Percentiles rank a stretch among this genome's conserved stretches.
Evolutionary conservation across 306 rosid genomes (phyloP).

Genomic region (Begonia fuchsioides): DNA sequence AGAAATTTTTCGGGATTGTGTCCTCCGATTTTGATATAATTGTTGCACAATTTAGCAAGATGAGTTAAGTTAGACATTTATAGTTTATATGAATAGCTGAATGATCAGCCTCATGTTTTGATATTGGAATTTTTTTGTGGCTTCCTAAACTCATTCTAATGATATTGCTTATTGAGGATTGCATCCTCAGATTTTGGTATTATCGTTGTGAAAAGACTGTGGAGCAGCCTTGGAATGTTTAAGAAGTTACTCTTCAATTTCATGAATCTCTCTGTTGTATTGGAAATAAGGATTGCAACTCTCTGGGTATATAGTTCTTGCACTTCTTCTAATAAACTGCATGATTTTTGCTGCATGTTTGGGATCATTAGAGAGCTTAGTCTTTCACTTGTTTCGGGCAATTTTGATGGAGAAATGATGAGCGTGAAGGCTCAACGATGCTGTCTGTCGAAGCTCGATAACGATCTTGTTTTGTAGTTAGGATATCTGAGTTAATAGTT

Average conservation of each 20-base stretch:
- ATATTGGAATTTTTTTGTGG: not conserved
- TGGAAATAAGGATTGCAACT: conserved; percentile 1
- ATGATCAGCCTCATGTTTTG: conserved; percentile 1
- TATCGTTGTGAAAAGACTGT: not conserved
- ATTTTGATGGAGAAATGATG: too few relatives aligned
- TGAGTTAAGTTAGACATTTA: conserved; percentile 1
- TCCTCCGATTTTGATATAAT: conserved; percentile 7
- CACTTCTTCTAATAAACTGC: too few relatives aligned
- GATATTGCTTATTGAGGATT: conserved; percentile 7
- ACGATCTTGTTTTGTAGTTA: too few relatives aligned
- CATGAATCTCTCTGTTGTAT: too few relatives aligned
- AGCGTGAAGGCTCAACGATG: too few relatives aligned
- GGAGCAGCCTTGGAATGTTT: not conserved
- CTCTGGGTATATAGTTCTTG: too few relatives aligned
- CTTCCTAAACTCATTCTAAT: conserved; percentile 1
- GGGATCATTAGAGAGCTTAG: too few relatives aligned
- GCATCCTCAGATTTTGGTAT: conserved; percentile 8
- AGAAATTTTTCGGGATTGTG: conserved; percentile 5
- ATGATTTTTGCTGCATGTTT: too few relatives aligned
- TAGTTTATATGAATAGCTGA: not conserved
- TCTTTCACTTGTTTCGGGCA: too few relatives aligned
- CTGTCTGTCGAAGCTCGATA: too few relatives aligned
- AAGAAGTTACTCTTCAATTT: too few relatives aligned
- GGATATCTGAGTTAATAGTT: too few relatives aligned
- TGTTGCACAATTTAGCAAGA: conserved; percentile 1